phyloP scores from a whole-genome alignment of 495 filamentous ascomycete genomes.

The Cairneyella variabilis region DNA sequence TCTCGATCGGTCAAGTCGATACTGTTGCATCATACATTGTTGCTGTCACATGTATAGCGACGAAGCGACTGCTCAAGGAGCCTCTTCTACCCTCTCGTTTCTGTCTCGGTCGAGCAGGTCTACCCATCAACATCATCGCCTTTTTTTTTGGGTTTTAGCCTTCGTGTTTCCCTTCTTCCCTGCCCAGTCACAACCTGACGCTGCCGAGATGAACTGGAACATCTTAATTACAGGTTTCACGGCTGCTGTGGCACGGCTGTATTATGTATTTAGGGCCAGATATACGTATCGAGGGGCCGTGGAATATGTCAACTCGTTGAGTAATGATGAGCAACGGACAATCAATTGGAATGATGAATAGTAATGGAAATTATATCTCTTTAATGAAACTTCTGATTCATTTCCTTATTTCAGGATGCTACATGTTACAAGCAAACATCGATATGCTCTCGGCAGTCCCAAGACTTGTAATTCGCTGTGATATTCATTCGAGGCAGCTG shows the following conservation, averaged over 20 bases:
- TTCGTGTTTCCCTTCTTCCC: constrained; percentile 56
- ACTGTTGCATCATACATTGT: constrained; percentile 49
- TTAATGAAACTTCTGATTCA: no score
- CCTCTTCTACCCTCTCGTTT: constrained; percentile 43
- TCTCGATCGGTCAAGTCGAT: constrained; percentile 34
- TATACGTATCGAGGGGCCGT: constrained; percentile 34
- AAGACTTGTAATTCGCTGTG: no score
- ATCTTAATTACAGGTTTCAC: constrained; percentile 43
- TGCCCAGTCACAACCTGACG: constrained; percentile 34
- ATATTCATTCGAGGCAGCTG: no score
- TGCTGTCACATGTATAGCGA: constrained; percentile 42
- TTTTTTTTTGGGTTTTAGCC: constrained; percentile 39
- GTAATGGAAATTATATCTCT: no score
- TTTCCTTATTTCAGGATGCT: no score
- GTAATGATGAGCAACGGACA: no score
- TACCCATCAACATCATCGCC: constrained; percentile 42
- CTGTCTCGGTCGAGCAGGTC: constrained; percentile 44
- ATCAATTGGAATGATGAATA: no score
- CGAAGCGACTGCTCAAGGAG: constrained; percentile 36
- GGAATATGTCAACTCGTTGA: constrained; percentile 1
- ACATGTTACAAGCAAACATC: no score
- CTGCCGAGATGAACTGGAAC: constrained; percentile 46
- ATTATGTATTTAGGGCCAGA: constrained; percentile 39
- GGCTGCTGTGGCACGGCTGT: constrained; percentile 40
- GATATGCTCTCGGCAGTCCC: no score